Base-by-base conservation (phyloP, 768 basidiomycete genomes). In the Boletellus ananas region DNA sequence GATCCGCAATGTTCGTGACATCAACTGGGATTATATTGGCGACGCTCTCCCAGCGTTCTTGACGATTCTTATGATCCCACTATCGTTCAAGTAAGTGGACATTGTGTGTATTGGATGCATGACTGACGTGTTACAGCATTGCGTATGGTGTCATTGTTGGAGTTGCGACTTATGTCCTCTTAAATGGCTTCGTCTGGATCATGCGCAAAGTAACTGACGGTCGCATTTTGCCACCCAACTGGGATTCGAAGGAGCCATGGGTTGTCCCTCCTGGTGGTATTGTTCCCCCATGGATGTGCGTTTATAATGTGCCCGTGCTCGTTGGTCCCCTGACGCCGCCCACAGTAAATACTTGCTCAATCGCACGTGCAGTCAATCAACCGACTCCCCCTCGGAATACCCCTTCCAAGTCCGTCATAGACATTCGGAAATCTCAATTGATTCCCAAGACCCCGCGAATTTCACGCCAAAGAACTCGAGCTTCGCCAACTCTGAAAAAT, bases 121-220 rank as follows among this genome's bases (percentile, higher is more conserved):
- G 23, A 39, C 38, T 44, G 34, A 63, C 13, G 40, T 35, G 17
- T 39, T 51, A 54, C 57, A 90, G 87, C 74, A 91, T 93, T 61
- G 89, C 90, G 35, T 91, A 93, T 61, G 90, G 90, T 57, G 85
- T 93, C 64, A 91, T 94, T 55, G 82, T 86, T 0, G 91, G 90
- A 33, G 73, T 94, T 45, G 43, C 76, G 34, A 79, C 83, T 13
- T 91, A 89, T 65, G 59, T 88, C 41, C 53, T 89, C 49, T 70
- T 94, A 50, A 93, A 94, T 61, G 85, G 83, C 36, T 71, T 83
- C 43, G 80, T 88, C 7, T 77, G 79, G 64, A 17, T 75, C 14
- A 39, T 90, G 49, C 75, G 71, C 59, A 84, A 78, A 58, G 52
- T 77, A 23, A 71, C 80, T 5, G 65, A 76, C n/a, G 84, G 77